These are phyloP conservation scores for Naegleria fowleri DNA, from an alignment of 208 protist genomes.

Conservation along the genomic window DNA sequence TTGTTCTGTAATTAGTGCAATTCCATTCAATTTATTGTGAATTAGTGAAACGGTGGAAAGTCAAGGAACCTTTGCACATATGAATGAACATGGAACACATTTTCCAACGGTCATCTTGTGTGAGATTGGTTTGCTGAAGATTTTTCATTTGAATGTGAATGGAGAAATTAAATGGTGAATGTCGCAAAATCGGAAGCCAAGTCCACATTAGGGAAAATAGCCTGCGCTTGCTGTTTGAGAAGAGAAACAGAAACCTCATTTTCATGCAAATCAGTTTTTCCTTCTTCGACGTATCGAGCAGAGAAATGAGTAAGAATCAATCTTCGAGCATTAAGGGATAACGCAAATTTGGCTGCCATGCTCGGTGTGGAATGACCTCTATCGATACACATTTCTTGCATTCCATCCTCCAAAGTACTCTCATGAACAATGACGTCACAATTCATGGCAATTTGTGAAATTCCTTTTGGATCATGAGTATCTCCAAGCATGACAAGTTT, in stretches of 20 bases:
- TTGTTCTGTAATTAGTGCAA: no score
- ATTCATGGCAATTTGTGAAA: conserved; percentile 15
- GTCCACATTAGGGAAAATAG: not conserved
- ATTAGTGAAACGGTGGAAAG: no score
- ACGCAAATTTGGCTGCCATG: conserved; percentile 38
- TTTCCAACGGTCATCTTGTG: no score
- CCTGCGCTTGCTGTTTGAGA: not conserved
- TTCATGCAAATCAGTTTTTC: not conserved
- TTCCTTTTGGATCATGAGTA: conserved; percentile 27
- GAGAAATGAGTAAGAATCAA: conserved; percentile 43
- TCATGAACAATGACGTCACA: conserved; percentile 30
- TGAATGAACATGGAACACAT: no score
- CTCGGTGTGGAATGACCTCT: conserved; percentile 23
- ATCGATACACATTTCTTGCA: not conserved
- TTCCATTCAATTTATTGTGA: no score
- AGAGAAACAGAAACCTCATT: not conserved
- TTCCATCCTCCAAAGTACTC: conserved; percentile 22
- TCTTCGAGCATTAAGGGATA: not conserved
- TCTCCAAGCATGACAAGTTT: conserved; percentile 34
- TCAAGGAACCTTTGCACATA: no score
- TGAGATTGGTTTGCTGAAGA: no score
- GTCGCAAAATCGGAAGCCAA: not conserved
- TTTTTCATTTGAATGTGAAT: no score
- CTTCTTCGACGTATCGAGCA: conserved; percentile 38
- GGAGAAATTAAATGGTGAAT: not conserved